phyloP scores from a whole-genome alignment of 2,329 filamentous ascomycete species.

The Penicillium freii region DNA sequence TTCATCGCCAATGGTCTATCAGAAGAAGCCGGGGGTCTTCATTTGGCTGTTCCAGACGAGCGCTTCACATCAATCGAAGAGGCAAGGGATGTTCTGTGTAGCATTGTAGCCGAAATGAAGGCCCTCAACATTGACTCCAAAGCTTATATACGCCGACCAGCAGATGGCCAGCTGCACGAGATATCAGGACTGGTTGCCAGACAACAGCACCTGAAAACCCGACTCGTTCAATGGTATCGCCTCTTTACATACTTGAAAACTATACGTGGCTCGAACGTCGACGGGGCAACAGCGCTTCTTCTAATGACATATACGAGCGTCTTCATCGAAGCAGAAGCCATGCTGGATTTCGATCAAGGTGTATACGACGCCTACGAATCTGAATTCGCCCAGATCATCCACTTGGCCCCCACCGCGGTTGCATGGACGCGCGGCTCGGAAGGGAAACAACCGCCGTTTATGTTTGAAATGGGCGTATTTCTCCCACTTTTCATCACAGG shows the following conservation, averaged over 20 bases:
- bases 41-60: not conserved
- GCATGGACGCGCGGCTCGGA: constrained; percentile 11
- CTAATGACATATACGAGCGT: constrained; percentile 19
- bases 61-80: constrained; percentile 10
- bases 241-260: not conserved
- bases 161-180: not conserved
- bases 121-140: constrained; percentile 13
- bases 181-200: not conserved
- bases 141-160: not conserved
- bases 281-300: constrained; percentile 1
- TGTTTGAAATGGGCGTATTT: constrained; percentile 21
- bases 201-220: constrained; percentile 1
- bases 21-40: not conserved
- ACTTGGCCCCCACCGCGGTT: constrained; percentile 11
- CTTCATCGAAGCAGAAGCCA: constrained; percentile 17
- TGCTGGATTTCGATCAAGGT: constrained; percentile 11
- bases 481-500: constrained; percentile 22
- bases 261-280: not conserved
- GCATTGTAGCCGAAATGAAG: constrained; percentile 19
- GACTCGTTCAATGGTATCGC: not conserved
- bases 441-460: constrained; percentile 18
- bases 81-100: constrained; percentile 15
- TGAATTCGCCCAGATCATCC: constrained; percentile 16
- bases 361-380: constrained; percentile 15
- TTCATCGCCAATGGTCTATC: constrained; percentile 3